These are phyloP conservation scores for Bipolaris zeicola DNA, from an alignment of 2,329 filamentous ascomycete genomes.

Conservation along the genomic window DNA sequence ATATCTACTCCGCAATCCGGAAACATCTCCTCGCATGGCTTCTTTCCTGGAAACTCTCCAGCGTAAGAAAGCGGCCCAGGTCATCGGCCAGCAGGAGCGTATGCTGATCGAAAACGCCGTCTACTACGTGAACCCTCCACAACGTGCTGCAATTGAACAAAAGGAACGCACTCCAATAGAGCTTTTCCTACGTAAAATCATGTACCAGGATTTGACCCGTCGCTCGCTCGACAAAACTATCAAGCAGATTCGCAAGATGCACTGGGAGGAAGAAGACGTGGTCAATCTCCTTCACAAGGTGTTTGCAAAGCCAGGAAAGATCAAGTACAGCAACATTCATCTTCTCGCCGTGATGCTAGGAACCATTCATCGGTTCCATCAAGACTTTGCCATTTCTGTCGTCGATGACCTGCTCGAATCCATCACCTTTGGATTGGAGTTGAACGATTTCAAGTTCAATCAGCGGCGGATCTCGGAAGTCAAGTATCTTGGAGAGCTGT, in stretches of 20 bases:
- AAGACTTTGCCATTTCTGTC: conserved; percentile 85
- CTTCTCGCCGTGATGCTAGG: conserved; percentile 88
- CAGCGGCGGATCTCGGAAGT: conserved; percentile 93
- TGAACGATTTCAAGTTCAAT: conserved; percentile 97
- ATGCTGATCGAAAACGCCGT: conserved; percentile 99
- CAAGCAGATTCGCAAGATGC: conserved; percentile 91
- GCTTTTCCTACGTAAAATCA: conserved; percentile 86
- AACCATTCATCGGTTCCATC: conserved; percentile 88
- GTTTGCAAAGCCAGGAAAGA: conserved; percentile 94
- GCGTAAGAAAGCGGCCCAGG: conserved; percentile 93
- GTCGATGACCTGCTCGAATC: conserved; percentile 92
- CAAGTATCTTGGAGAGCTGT: conserved; percentile 94
- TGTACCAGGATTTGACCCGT: conserved; percentile 93
- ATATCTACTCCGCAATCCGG: conserved; percentile 88
- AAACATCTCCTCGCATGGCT: conserved; percentile 90
- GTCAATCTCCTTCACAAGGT: conserved; percentile 82
- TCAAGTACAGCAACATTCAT: conserved; percentile 97
- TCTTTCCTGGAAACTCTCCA: conserved; percentile 94
- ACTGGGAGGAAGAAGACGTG: conserved; percentile 94
- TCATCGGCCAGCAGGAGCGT: conserved; percentile 91
- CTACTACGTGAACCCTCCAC: conserved; percentile 96
- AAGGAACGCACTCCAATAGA: conserved; percentile 95
- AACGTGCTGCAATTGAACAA: conserved; percentile 91
- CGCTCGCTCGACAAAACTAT: conserved; percentile 91
- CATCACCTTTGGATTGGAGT: conserved; percentile 84